Percentiles rank a stretch among this genome's conserved stretches.
These are phyloP conservation scores for Trichosporon asahii DNA, from an alignment of 1,284 basidiomycete species.

Conservation along the genomic window DNA sequence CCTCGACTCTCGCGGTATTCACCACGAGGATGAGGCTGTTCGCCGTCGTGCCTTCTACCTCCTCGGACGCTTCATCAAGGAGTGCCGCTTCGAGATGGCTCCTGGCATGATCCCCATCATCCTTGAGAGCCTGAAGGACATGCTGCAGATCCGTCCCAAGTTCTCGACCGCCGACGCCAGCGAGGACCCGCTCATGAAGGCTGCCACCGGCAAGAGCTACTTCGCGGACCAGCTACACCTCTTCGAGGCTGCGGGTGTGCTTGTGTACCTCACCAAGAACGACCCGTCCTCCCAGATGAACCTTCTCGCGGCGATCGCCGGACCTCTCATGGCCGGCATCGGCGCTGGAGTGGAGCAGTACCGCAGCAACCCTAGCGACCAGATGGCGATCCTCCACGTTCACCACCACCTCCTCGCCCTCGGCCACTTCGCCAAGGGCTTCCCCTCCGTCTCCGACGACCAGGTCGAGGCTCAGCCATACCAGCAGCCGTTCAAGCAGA, in stretches of 20 bases:
- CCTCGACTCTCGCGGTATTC: constrained; percentile 79
- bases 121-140: constrained; percentile 66
- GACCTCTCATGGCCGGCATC: constrained; percentile 76
- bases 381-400: constrained; percentile 73
- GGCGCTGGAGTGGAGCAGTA: constrained; percentile 61
- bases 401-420: constrained; percentile 95
- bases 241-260: constrained; percentile 84
- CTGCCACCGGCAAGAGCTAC: constrained; percentile 60
- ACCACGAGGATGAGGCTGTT: constrained; percentile 68
- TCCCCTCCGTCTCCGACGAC: constrained; percentile 77
- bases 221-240: constrained; percentile 94
- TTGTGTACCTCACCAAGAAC: constrained; percentile 68
- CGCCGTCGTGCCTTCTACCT: constrained; percentile 85
- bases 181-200: constrained; percentile 66
- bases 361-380: constrained; percentile 37
- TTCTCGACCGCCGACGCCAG: constrained; percentile 54
- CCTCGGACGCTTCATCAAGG: constrained; percentile 88
- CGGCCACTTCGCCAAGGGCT: constrained; percentile 93
- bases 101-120: constrained; percentile 67
- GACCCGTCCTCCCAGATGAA: constrained; percentile 68
- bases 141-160: constrained; percentile 54
- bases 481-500: constrained; percentile 76
- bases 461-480: constrained; percentile 69
- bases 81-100: constrained; percentile 74
- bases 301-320: constrained; percentile 71